Conservation (phyloP, 2,329 filamentous ascomycete genomes). For the Neofusicoccum sp. region DNA sequence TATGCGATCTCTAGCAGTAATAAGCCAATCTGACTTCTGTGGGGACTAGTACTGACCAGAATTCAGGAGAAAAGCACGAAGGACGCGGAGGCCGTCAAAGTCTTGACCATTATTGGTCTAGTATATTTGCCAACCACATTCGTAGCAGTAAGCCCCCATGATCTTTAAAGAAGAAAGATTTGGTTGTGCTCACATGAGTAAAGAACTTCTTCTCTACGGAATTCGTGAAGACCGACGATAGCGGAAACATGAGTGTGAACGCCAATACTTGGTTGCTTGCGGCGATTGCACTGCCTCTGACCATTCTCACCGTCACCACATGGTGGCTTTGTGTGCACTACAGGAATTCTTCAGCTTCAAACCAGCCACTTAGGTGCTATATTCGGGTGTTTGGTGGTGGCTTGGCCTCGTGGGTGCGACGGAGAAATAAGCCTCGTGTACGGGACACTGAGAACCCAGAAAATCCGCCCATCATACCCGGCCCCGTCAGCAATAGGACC, state of each 20-base stretch:
- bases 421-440: neutral
- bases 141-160: neutral
- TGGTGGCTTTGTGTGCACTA: neutral
- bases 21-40: neutral
- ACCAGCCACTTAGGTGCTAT: neutral
- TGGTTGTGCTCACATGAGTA: neutral
- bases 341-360: neutral
- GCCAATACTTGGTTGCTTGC: neutral
- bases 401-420: neutral
- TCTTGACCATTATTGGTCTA: conserved; percentile 2
- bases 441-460: neutral
- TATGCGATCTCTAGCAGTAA: conserved; percentile 8
- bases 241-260: neutral
- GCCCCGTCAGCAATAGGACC: neutral
- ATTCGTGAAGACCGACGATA: neutral
- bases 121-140: conserved; percentile 4
- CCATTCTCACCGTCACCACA: neutral
- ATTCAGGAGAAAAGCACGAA: neutral
- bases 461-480: neutral
- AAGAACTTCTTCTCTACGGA: conserved; percentile 15
- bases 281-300: neutral
- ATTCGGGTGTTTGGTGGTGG: neutral
- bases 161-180: neutral
- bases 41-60: neutral
- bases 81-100: neutral